Base-by-base conservation (phyloP, 1,139 yeast species). In the Geotrichum carabidarum region DNA sequence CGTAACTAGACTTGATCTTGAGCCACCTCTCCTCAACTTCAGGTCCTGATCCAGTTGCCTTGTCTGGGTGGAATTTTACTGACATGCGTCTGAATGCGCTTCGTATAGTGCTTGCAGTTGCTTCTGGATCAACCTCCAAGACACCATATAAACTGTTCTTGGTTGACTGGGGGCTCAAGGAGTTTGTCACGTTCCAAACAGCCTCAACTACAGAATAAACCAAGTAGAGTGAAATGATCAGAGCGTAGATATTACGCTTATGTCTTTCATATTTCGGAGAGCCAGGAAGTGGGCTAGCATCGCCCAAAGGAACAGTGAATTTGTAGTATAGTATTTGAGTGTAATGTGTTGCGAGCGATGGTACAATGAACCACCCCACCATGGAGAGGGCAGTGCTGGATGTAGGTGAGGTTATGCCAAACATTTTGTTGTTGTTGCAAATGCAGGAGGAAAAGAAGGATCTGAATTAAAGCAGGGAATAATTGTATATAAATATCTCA, bases 31-130 rank as follows among this genome's bases (percentile, higher is more conserved):
- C 60, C 35, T 61, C 60, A 8, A 57, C 48, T 6, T 48, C 54
- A 4, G 43, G 45, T 4, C 44, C 56, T 7, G 38, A 32, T 2
- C 44, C 47, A 14, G 30, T 35, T 15, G 55, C 56, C 59, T 72
- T 72, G 55, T 72, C 75, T 1, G 75, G 75, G 49, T 72, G 75
- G 46, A 60, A 59, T 17, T 52, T 51, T 14, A 64, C 51, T 9
- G 70, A 62, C 55, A 69, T 58, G 41, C 54, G 53, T 9, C 71
- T 58, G 53, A 59, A 68, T 12, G 56, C 58, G 11, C 57, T 49
- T 48, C 61, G 45, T 30, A 69, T 47, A 3, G 58, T 58, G 32
- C 52, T 54, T 8, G 55, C 54, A 12, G 58, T 57, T 11, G 53
- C 57, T 8, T 49, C 48, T 5, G 54, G 50, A 4, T 60, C 50